These are phyloP conservation scores for Eutrema japonicum DNA, from an alignment of 345 rosid species.

Conservation along the genomic window DNA sequence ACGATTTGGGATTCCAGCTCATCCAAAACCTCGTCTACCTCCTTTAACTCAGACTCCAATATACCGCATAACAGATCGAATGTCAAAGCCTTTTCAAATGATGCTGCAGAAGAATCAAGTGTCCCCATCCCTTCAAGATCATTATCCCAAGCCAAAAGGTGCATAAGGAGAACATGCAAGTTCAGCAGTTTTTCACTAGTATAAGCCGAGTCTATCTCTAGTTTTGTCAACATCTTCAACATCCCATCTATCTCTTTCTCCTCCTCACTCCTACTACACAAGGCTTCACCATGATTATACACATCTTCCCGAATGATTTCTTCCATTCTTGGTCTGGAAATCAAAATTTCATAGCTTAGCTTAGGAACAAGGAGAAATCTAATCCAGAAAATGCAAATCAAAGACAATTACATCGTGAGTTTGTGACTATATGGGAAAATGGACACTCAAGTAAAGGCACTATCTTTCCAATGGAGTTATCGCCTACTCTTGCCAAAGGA, in stretches of 20 bases:
- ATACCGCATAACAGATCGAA: slow-evolving; percentile 73
- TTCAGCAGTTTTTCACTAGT: slow-evolving; percentile 68
- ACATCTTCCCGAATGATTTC: slow-evolving; percentile 19
- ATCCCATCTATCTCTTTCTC: slow-evolving; percentile 50
- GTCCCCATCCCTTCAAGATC: slow-evolving; percentile 56
- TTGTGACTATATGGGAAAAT: not conserved
- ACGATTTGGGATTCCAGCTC: slow-evolving; percentile 62
- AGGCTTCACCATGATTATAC: slow-evolving; percentile 23
- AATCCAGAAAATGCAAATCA: not conserved
- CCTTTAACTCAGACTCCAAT: slow-evolving; percentile 80
- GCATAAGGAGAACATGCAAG: slow-evolving; percentile 74
- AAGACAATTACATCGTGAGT: not conserved
- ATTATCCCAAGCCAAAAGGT: slow-evolving; percentile 67
- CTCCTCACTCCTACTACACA: slow-evolving; percentile 42
- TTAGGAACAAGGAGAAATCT: not conserved
- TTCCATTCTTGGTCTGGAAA: slow-evolving; percentile 23
- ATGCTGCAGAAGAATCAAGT: slow-evolving; percentile 48
- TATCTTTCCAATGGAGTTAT: slow-evolving; percentile 6
- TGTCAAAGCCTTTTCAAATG: slow-evolving; percentile 69
- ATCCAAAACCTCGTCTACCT: slow-evolving; percentile 71
- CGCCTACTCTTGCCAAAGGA: not conserved
- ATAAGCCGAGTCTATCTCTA: slow-evolving; percentile 59
- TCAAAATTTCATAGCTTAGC: not conserved
- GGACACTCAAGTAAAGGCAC: not conserved
- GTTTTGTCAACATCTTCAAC: slow-evolving; percentile 49